Evolutionary conservation across 169 alveolate genomes (phyloP), one percentile per base, ranked within the genome.

Genomic region (Plasmodium yoelii): DNA sequence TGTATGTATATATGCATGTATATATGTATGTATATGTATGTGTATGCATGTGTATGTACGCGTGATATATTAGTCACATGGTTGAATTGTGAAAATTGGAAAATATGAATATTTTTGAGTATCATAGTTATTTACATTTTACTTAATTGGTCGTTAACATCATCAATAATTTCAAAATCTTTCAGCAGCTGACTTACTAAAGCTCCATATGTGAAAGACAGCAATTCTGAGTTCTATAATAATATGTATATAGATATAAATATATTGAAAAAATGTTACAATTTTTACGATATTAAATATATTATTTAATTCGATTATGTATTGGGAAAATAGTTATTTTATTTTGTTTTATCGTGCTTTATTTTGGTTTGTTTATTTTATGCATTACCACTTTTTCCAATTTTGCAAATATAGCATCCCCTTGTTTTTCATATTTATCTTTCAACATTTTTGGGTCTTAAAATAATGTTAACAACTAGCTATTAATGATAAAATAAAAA

Each of bases 191-290:
- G 96, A 49, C 97, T 95, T 56, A 97, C 97, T 61, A 97, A 87
- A 18, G 98, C 93, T 7, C 98, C 98, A 87, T 97, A 97, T 49
- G 98, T 96, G 63, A 97, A 82, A 19, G 98, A 91, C 34, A 97
- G 91, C 49, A 97, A 93, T 73, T 96, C 98, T n/a, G 97, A 92
- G 73, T 97, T 97, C 96, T 94, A 80, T 34, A n/a, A n/a, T 59
- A 9, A 57, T 18, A 57, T 57, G n/a, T n/a, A 64, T 64, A n/a
- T 64, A n/a, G n/a, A 64, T 34, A 26, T 8, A 71, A n/a, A 53
- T 72, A 24, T 51, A 18, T 34, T 42, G 13, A 19, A 19, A 19
- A 55, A 55, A 55, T 7, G 22, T 18, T 55, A 55, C 26, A 22
- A 22, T 22, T 22, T 22, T 34, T 34, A 34, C 7, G 7, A 34